Evolutionary conservation across 2,329 filamentous ascomycete genomes (phyloP), one percentile per base, ranked within the genome.

Genomic region (Knoxdaviesia capensis): DNA sequence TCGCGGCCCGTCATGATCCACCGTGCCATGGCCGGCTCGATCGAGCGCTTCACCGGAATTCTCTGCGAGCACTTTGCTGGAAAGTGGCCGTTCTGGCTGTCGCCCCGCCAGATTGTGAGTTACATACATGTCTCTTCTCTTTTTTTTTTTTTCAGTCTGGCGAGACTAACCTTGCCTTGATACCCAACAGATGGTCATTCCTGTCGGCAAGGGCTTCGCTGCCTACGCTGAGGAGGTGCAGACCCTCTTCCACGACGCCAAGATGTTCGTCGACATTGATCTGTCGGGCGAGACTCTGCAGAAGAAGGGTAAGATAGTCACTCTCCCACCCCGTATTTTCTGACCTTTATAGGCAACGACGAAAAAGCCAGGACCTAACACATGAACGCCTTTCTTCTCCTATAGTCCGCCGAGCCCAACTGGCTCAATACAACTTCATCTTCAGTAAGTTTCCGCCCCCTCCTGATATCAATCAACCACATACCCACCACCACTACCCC

Each of bases 41-140:
- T 69, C 40, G 65, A 67, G 58, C 62, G 68, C 44, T 71, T 73
- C 60, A 69, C 82, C 53, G 83, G 74, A 49, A 85, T 88, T 49
- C 66, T 88, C 46, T 82, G 74, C 38, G 83, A 90, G 66, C 83
- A 88, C 60, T 88, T 85, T 56, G 82, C 70, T 43, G 83, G 83
- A 51, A 86, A 86, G 63, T 90, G 83, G 83, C 83, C 83, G 1
- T 85, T 88, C 68, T 90, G 83, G 83, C 64, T 90, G 47, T 83
- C 77, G 50, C 83, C 82, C n/a, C 72, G 83, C 41, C 83, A 90
- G 59, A 74, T 90, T 48, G 67, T 63, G 30, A 35, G 43, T 42
- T 20, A 20, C 20, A 20, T 20, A 20, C 7, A 33, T 6, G 7
- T 31, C 29, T 29, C 20, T 32, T 38, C 38, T 33, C 11, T 28